phyloP scores from a whole-genome alignment of 352 stramenopile genomes.

The Detonula confervacea region DNA sequence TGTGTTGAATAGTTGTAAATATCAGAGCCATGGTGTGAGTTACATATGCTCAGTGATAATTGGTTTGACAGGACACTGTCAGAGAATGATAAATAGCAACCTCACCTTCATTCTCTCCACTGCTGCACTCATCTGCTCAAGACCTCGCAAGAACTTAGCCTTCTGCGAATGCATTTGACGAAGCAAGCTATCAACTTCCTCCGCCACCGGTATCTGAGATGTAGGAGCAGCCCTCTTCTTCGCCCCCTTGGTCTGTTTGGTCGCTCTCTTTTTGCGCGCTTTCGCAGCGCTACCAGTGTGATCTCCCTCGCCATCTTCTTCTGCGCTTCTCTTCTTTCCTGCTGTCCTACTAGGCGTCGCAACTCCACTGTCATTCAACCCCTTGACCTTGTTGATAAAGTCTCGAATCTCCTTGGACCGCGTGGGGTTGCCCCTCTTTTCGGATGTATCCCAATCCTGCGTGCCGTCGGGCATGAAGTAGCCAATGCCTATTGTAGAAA shows the following conservation, averaged over 20 bases:
- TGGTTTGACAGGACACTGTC: too few species aligned
- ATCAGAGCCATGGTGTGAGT: background rate
- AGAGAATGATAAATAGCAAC: too few species aligned
- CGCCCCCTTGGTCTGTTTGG: background rate
- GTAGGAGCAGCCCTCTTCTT: background rate
- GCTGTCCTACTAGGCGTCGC: background rate
- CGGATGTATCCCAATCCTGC: conserved; percentile 10
- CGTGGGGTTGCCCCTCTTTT: conserved; percentile 19
- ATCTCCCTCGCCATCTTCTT: background rate
- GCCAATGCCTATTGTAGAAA: background rate
- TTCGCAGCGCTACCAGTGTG: background rate
- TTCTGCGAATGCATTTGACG: conserved; percentile 18
- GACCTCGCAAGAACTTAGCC: conserved; percentile 7
- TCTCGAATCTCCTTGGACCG: conserved; percentile 10
- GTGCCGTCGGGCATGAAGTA: conserved; percentile 20
- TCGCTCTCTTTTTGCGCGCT: background rate
- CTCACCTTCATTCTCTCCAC: conserved; percentile 21
- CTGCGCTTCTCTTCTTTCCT: conserved; percentile 15
- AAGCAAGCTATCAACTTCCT: conserved; percentile 19
- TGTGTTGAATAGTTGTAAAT: background rate
- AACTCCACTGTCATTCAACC: conserved; percentile 13
- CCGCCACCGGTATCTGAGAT: background rate
- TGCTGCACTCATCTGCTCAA: conserved; percentile 11
- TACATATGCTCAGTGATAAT: background rate
- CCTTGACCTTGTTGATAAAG: conserved; percentile 21